Base-by-base conservation (phyloP, 768 basidiomycete species). In the Tylopilus sp. region DNA sequence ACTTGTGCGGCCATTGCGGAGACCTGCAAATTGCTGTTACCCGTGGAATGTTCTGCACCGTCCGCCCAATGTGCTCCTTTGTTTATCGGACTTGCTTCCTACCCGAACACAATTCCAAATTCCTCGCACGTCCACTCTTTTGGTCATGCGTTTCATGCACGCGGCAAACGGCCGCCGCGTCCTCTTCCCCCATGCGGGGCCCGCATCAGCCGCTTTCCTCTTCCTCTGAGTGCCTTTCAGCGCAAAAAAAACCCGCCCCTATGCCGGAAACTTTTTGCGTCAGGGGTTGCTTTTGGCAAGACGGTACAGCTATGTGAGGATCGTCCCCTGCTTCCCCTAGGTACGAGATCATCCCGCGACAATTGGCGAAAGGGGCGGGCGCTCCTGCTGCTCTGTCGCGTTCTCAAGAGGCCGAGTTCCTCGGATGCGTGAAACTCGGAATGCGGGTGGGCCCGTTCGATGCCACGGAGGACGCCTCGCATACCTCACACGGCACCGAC, bases 251-350 rank as follows among this genome's bases (percentile, higher is more conserved):
- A n/a, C 34, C 50, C 52, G 52, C 61, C 61, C 52, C 1, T 1
- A 19, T 53, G 24, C 51, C 61, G 61, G 61, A 63, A 52, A 24
- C 61, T 56, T 52, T 33, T 36, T 6, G 9, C 34, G 43, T 28
- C 46, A 49, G n/a, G 40, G 43, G n/a, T n/a, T n/a, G n/a, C n/a
- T n/a, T n/a, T n/a, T n/a, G n/a, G 46, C 29, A 33, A 11, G 40
- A 22, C 12, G 3, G 11, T 14, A 31, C 44, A 24, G 34, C 26
- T 24, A 46, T 58, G 48, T 6, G 47, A 49, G 19, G 51, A 53
- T 53, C 38, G 38, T 42, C 40, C 19, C 31, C 31, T 21, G 40
- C 14, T 34, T 16, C n/a, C 14, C 50, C 36, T 41, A 57, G 50
- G 47, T 17, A 53, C 43, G 12, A 31, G 52, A 57, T 57, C 34